phyloP scores from a whole-genome alignment of 306 rosid genomes.

The Vicia faba region DNA sequence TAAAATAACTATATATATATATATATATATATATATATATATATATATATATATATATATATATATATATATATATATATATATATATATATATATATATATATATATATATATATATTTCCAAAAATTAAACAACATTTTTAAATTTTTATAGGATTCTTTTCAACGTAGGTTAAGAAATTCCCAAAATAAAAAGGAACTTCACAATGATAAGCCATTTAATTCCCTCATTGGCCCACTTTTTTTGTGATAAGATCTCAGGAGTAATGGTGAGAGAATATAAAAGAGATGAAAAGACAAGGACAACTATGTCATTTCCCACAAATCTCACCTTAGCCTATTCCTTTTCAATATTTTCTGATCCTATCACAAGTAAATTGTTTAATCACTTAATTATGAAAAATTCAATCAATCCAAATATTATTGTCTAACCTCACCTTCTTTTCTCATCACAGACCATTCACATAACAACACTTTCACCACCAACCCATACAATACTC shows the following conservation, averaged over 20 bases:
- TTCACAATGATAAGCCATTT: conserved; percentile 14
- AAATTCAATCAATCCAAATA: conserved; percentile 31
- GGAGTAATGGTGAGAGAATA: conserved; percentile 30
- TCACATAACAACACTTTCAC: conserved; percentile 7
- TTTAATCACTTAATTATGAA: conserved; percentile 33
- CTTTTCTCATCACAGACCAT: conserved; percentile 42
- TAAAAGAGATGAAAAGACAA: conserved; percentile 28
- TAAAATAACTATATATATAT: too few relatives aligned
- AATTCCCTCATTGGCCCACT: conserved; percentile 14
- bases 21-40: too few relatives aligned
- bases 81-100: too few relatives aligned
- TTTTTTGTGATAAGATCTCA: conserved; percentile 26
- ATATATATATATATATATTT: too few relatives aligned
- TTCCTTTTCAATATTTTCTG: conserved; percentile 24
- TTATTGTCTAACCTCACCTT: conserved; percentile 34
- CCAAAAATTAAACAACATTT: too few relatives aligned
- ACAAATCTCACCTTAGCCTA: conserved; percentile 1
- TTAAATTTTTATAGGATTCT: too few relatives aligned
- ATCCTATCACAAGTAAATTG: conserved; percentile 33
- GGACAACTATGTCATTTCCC: conserved; percentile 44
- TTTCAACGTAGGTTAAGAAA: too few relatives aligned
- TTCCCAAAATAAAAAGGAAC: too few relatives aligned
- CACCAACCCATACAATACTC: conserved; percentile 12
- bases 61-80: too few relatives aligned
- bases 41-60: too few relatives aligned